Conservation (phyloP, 805 yeast species). For the Wickerhamiella kurtzmanii region DNA sequence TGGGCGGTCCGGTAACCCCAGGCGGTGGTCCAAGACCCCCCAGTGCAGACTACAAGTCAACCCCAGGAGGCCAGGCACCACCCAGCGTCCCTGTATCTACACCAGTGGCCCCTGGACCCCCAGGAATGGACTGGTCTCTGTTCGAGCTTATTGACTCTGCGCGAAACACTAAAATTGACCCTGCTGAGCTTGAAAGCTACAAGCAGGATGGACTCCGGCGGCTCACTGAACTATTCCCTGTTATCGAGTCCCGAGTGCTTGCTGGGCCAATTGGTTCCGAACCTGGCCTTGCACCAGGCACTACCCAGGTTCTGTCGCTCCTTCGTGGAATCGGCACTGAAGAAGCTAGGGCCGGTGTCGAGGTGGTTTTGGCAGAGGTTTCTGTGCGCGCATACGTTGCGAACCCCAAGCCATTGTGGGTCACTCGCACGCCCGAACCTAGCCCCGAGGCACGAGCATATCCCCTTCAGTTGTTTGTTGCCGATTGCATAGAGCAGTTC, state of each 20-base stretch:
- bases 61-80: neutral
- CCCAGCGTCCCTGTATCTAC: constrained; percentile 1
- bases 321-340: constrained; percentile 17
- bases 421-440: constrained; percentile 30
- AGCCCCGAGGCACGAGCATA: constrained; percentile 34
- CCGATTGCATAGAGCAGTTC: constrained; percentile 69
- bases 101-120: neutral
- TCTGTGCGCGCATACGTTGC: constrained; percentile 60
- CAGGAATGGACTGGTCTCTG: constrained; percentile 17
- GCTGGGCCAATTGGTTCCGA: neutral
- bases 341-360: constrained; percentile 30
- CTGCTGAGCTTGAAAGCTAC: constrained; percentile 7
- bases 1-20: neutral
- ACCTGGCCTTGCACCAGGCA: constrained; percentile 26
- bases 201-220: constrained; percentile 23
- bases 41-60: neutral
- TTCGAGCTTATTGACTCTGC: constrained; percentile 20
- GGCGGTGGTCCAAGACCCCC: neutral
- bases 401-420: constrained; percentile 41
- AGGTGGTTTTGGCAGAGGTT: constrained; percentile 36
- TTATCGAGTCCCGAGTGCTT: constrained; percentile 4
- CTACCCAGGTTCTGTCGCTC: constrained; percentile 41
- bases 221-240: constrained; percentile 29
- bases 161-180: constrained; percentile 2
- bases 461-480: constrained; percentile 35